Conservation (phyloP, 2,329 filamentous ascomycete species). For the Aspergillus candidus region DNA sequence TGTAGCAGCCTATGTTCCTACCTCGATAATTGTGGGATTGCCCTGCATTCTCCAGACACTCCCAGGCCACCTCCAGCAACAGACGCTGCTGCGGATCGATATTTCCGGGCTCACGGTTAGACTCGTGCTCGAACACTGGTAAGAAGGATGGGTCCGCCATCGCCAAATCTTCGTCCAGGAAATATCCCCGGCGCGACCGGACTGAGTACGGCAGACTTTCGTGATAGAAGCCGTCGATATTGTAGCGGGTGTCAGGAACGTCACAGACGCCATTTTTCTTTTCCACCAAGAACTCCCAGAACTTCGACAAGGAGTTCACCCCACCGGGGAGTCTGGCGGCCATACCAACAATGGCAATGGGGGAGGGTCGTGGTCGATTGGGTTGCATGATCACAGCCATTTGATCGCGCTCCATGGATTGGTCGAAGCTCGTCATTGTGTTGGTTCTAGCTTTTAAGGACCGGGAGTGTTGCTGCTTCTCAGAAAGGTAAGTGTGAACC, state of each 20-base stretch:
- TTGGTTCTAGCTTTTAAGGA: too few relatives aligned
- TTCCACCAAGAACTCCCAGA: conserved; percentile 18
- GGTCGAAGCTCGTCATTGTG: too few relatives aligned
- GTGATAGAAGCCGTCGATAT: conserved; percentile 14
- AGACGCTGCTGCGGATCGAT: conserved; percentile 30
- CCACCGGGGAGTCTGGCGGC: conserved; percentile 17
- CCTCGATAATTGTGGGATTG: conserved; percentile 21
- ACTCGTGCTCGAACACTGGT: conserved; percentile 16
- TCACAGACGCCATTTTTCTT: conserved; percentile 11
- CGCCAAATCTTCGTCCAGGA: conserved; percentile 24
- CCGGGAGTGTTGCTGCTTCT: too few relatives aligned
- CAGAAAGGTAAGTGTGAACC: too few relatives aligned
- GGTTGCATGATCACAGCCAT: too few relatives aligned
- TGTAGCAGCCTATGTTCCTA: conserved; percentile 24
- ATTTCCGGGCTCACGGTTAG: conserved; percentile 1
- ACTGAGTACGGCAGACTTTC: conserved; percentile 12
- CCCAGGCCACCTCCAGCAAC: conserved; percentile 27
- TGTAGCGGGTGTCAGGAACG: conserved; percentile 19
- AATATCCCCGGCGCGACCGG: conserved; percentile 17
- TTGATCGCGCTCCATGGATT: too few relatives aligned
- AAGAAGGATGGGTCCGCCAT: conserved; percentile 24
- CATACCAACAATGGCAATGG: conserved; percentile 11
- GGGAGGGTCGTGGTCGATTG: too few relatives aligned
- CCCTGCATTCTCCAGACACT: conserved; percentile 28
- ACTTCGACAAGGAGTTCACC: conserved; percentile 8